Conservation (phyloP, 345 rosid genomes). For the Gossypioides kirkii region DNA sequence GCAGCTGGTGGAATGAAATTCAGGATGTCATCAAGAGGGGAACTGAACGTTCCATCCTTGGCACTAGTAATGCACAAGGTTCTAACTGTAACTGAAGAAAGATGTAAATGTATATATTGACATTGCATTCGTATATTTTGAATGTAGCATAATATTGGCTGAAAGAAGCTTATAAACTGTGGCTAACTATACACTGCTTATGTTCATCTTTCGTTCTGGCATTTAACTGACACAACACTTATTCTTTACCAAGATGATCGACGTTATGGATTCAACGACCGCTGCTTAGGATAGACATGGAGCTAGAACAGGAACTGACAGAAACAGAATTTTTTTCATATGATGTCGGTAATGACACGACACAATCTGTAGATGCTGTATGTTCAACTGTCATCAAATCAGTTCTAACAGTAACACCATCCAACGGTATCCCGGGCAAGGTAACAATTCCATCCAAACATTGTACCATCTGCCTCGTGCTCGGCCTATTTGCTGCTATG, state of each 20-base stretch:
- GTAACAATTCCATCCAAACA: constrained; percentile 26
- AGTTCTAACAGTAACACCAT: constrained; percentile 2
- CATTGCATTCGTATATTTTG: neutral
- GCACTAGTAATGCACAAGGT: too few species aligned
- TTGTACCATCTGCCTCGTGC: constrained; percentile 31
- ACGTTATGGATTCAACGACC: constrained; percentile 20
- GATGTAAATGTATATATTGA: neutral
- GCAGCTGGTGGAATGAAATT: too few species aligned
- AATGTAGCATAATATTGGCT: neutral
- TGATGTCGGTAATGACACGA: constrained; percentile 3
- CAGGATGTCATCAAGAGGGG: too few species aligned
- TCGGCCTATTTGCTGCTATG: constrained; percentile 24
- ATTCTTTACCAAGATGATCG: neutral
- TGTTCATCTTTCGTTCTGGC: neutral
- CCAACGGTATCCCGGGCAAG: constrained; percentile 11
- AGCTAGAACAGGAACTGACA: constrained; percentile 17
- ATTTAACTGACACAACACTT: neutral
- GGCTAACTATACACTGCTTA: neutral
- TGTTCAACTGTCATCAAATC: neutral
- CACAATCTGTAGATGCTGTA: neutral
- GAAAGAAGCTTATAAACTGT: neutral
- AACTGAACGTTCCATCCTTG: too few species aligned
- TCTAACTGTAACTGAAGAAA: neutral
- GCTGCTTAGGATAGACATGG: constrained; percentile 14
- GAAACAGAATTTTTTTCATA: constrained; percentile 7